Evolutionary conservation across 2,329 filamentous ascomycete genomes (phyloP).

Genomic region (Orbilia javanica): DNA sequence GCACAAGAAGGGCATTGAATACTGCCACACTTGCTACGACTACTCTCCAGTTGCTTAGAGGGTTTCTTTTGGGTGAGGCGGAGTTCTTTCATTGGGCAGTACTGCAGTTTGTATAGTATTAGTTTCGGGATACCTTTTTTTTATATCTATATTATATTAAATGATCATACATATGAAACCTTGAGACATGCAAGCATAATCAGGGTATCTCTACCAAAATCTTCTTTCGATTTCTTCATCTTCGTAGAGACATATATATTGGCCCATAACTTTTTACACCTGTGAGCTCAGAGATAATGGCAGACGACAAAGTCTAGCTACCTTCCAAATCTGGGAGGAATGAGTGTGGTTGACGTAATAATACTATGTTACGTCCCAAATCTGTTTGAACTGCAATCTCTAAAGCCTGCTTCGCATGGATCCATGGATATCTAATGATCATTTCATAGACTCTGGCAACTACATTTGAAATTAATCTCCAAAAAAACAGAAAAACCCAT

Average conservation of each 20-base stretch:
- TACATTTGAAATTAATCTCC: background rate
- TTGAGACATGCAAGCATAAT: constrained; percentile 1
- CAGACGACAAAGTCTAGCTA: no score
- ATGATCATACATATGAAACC: background rate
- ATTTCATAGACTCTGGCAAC: background rate
- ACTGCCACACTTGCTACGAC: constrained; percentile 48
- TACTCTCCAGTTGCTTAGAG: constrained; percentile 22
- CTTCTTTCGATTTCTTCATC: background rate
- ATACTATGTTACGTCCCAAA: no score
- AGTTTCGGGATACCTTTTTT: constrained; percentile 11
- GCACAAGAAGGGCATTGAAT: constrained; percentile 63
- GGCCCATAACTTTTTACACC: background rate
- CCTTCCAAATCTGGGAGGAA: no score
- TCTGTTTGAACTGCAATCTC: no score
- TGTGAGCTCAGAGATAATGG: background rate
- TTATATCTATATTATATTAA: background rate
- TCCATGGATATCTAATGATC: background rate
- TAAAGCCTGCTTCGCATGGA: background rate
- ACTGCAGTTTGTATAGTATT: constrained; percentile 12
- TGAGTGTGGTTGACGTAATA: no score
- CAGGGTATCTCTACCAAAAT: background rate
- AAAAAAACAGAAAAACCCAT: background rate
- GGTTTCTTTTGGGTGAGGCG: background rate
- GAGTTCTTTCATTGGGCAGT: no score
- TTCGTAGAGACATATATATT: background rate